Evolutionary conservation across 2,329 filamentous ascomycete genomes (phyloP).

Genomic region (Aspergillus ochraceoroseus): DNA sequence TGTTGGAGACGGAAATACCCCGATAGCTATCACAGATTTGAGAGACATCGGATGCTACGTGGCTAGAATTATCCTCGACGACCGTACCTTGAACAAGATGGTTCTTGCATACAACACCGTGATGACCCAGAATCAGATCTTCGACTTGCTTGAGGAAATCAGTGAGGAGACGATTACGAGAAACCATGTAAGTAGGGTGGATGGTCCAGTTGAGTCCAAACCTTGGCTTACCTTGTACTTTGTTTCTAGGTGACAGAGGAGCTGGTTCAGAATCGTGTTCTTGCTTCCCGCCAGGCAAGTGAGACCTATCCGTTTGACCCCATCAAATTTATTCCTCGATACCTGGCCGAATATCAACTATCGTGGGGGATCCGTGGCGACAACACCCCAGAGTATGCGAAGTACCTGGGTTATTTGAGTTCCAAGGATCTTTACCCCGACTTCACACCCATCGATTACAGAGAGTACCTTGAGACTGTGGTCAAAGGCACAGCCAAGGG

Average conservation of each 20-base stretch:
- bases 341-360: conserved; percentile 44
- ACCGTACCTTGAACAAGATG: conserved; percentile 51
- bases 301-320: conserved; percentile 38
- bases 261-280: conserved; percentile 33
- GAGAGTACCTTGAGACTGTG: conserved; percentile 40
- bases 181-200: conserved; percentile 33
- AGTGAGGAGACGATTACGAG: conserved; percentile 48
- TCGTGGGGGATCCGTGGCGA: conserved; percentile 51
- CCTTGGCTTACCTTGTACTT: conserved; percentile 14
- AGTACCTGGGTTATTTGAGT: conserved; percentile 53
- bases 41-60: conserved; percentile 53
- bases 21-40: conserved; percentile 46
- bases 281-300: conserved; percentile 32
- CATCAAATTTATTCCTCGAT: conserved; percentile 34
- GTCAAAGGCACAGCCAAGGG: conserved; percentile 41
- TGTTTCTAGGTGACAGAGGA: conserved; percentile 32
- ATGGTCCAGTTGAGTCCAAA: not conserved
- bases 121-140: conserved; percentile 46
- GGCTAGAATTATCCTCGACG: conserved; percentile 50
- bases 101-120: conserved; percentile 50
- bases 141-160: conserved; percentile 45
- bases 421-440: conserved; percentile 53
- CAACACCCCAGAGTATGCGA: conserved; percentile 51
- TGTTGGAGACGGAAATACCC: conserved; percentile 45
- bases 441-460: conserved; percentile 40